A percentile compares a stretch with the other conserved stretches of the same genome.
phyloP scores from a whole-genome alignment of 129 eudicot genomes.

The Pseudognaphalium luteoalbum region DNA sequence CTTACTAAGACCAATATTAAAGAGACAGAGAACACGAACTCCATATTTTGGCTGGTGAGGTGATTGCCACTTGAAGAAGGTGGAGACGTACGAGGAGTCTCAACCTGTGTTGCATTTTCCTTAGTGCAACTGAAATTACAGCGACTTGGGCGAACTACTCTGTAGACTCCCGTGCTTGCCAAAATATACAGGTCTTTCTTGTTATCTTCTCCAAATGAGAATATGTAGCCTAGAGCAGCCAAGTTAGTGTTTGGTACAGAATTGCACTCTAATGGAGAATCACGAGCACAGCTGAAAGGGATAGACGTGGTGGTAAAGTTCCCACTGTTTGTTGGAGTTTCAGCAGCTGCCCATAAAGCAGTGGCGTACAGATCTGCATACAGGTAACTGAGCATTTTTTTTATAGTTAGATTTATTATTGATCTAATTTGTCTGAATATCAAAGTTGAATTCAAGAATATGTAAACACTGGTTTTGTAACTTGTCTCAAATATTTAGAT shows the following conservation, averaged over 20 bases:
- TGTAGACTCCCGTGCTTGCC: constrained; percentile 66
- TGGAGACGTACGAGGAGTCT: constrained; percentile 26
- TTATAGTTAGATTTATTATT: constrained; percentile 18
- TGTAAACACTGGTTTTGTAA: not conserved
- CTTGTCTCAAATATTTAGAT: not conserved
- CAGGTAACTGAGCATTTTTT: constrained; percentile 53
- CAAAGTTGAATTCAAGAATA: not conserved
- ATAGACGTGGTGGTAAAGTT: constrained; percentile 54
- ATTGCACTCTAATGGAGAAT: constrained; percentile 63
- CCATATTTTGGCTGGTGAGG: constrained; percentile 20
- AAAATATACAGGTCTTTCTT: constrained; percentile 56
- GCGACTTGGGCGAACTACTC: constrained; percentile 87
- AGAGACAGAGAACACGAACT: constrained; percentile 33
- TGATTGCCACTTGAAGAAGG: constrained; percentile 44
- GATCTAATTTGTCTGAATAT: not conserved
- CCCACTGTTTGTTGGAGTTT: constrained; percentile 72
- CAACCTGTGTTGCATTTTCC: constrained; percentile 40
- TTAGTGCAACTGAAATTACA: constrained; percentile 74
- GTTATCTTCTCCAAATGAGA: constrained; percentile 78
- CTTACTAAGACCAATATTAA: constrained; percentile 35
- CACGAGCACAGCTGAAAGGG: constrained; percentile 74
- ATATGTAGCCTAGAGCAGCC: constrained; percentile 65
- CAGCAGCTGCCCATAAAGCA: constrained; percentile 71
- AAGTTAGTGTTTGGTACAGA: constrained; percentile 57
- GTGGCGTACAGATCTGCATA: constrained; percentile 77